Base-by-base conservation (phyloP, 768 basidiomycete species). In the Trichaptum fuscoviolaceum region DNA sequence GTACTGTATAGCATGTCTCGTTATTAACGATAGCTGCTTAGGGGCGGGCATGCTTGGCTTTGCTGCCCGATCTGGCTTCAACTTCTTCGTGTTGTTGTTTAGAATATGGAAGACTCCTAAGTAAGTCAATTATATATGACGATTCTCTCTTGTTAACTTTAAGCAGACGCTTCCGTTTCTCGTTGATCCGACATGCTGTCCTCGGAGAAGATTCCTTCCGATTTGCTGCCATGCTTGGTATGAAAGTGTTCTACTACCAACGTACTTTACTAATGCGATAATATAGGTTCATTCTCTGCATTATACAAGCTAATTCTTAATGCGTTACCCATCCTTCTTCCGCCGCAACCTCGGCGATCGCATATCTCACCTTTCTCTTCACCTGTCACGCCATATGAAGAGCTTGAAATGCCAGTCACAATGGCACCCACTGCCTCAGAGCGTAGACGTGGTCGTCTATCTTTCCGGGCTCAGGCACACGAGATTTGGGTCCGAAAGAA, bases 161-260 rank as follows among this genome's bases (percentile, higher is more conserved):
- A n/a, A n/a, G 8, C 70, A 95, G 92, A 71, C 79, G 85, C n/a
- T 76, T 83, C 65, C 85, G 90, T 10, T 76, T 91, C 8, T 76
- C 85, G 4, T 75, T 95, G 25, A 81, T 97, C 63, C 85, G 90
- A 3, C 91, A 86, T 78, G 95, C 94, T 0, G 79, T 96, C 58
- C 92, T 97, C 70, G 95, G 95, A 0, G 68, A 80, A 57, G 95
- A 97, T 72, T 88, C 92, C 0, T 84, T 90, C 72, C 81, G 95
- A 23, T 96, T 96, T 69, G 92, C 89, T 4, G 87, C 89, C 0
- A 96, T 96, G 93, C 80, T 98, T 42, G 94, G 93, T 88, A 68
- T 52, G 75, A 75, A 68, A 57, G 62, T 25, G 24, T 62, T 68
- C 26, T 35, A 8, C 6, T 23, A 20, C 8, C 25, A 57, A 30